A percentile compares a stretch with the other conserved stretches of the same genome.
Conservation (phyloP, 768 basidiomycete genomes). For the Rhizopogon vulgaris region DNA sequence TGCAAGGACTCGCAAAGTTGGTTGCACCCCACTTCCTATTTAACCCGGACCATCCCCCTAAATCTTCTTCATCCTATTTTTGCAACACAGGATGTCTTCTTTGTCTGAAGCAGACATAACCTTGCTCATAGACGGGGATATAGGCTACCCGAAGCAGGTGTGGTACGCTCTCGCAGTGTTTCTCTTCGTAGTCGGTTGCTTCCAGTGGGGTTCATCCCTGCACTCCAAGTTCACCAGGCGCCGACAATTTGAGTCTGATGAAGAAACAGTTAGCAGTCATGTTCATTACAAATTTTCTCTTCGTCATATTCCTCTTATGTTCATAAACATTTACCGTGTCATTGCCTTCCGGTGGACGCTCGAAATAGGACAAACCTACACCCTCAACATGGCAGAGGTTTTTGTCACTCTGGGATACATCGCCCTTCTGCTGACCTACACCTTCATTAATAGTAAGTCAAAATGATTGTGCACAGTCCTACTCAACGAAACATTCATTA, state of each 20-base stretch:
- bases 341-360: constrained; percentile 44
- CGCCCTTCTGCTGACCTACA: constrained; percentile 36
- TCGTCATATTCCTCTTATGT: constrained; percentile 30
- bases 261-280: constrained; percentile 8
- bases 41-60: too few relatives aligned
- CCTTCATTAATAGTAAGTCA: constrained; percentile 29
- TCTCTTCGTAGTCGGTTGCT: constrained; percentile 14
- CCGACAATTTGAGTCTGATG: constrained; percentile 6
- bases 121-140: not conserved
- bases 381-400: constrained; percentile 36
- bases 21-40: too few relatives aligned
- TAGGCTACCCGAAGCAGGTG: constrained; percentile 4
- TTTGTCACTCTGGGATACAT: constrained; percentile 42
- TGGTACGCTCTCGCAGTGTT: constrained; percentile 15
- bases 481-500: not conserved
- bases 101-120: not conserved
- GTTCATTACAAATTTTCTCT: constrained; percentile 31
- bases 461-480: constrained; percentile 20
- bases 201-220: constrained; percentile 21
- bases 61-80: too few relatives aligned
- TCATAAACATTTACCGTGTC: constrained; percentile 40
- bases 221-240: constrained; percentile 13
- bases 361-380: constrained; percentile 35
- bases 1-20: too few relatives aligned
- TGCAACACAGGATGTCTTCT: not conserved